Evolutionary conservation across 2,329 filamentous ascomycete genomes (phyloP), one percentile per base, ranked within the genome.

Genomic region (Alternaria hordeiaustralica): DNA sequence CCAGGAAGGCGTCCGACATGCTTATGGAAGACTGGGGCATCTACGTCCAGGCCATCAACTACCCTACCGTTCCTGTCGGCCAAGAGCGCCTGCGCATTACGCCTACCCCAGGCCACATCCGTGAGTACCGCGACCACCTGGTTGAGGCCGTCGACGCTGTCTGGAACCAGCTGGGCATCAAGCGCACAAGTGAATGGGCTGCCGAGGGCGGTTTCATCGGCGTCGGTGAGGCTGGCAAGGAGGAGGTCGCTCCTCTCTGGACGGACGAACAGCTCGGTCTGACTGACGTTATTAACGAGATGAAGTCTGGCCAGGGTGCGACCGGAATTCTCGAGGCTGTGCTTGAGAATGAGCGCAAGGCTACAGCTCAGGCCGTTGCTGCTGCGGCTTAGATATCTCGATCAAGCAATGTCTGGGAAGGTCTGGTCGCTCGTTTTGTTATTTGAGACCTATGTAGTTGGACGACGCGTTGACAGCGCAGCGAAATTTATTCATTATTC

Each of bases 31-130:
- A 97, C 71, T 92, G 97, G 84, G 88, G 90, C 65, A 97, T 99
- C 78, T 99, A 99, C 79, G 96, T 99, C 25, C 96, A 99, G 83
- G 94, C 93, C 59, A 98, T 99, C 87, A 99, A 99, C 84, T 98
- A 98, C 82, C 96, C 96, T 3, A 99, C 96, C 55, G 96, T 99
- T 3, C 96, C 96, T 3, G 93, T 97, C 7, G 96, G 96, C n/a
- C 94, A 99, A 84, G 96, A 99, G 82, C 90, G 96, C 62, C 90
- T 99, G 60, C 92, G 96, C 70, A 93, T 99, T 80, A 99, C 96
- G 2, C 96, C 96, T 0, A 99, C 96, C 1, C 96, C 96, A 0
- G 96, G 96, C 46, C 96, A 99, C 80, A 89, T 88, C 59, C 91
- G 91, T 82, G 88, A 92, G 71, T 93, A 92, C 82, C 93, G 94